Evolutionary conservation across 1,139 yeast species (phyloP), one percentile per base, ranked within the genome.

Genomic region (Diutina scorzettiae): DNA sequence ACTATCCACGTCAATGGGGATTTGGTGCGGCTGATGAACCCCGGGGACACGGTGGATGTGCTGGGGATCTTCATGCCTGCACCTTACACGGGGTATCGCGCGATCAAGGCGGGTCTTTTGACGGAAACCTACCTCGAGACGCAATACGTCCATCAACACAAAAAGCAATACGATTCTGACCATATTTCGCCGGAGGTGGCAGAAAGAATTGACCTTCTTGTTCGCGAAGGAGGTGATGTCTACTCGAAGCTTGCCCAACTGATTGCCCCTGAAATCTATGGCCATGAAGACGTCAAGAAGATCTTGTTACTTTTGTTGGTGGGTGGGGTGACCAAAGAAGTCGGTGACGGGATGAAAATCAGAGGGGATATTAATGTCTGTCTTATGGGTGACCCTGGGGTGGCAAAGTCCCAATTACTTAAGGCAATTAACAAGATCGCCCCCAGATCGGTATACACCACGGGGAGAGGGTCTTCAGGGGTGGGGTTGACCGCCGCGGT

Each of bases 311-410:
- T 93, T 48, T 68, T 91, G 45, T 69, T 93, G 41, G 87, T 93
- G 51, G 96, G 98, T 45, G 98, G 98, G 56, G 97, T 89, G 28
- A 84, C 95, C 43, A 93, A 93, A 59, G 85, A 79, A 56, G 78
- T 89, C 52, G 95, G 95, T 39, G 98, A 93, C 63, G 99, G 99
- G 49, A 78, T 93, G 81, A 80, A 82, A 55, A 91, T 93, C 56
- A 80, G 99, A 68, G 99, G 99, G 56, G 98, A 93, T 58, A 85
- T 93, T 51, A 93, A 93, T 58, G 78, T 93, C 43, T 84, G 97
- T 65, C 72, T 93, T 44, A 91, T 93, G 97, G 99, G 99, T 52
- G 99, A 93, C 56, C 99, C 99, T 32, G 98, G 98, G 71, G 98
- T 93, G 44, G 99, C 99, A 54, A 93, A 93, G 62, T 91, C 98